Base-by-base conservation (phyloP, 768 basidiomycete genomes). In the Clitopilus hobsonii region DNA sequence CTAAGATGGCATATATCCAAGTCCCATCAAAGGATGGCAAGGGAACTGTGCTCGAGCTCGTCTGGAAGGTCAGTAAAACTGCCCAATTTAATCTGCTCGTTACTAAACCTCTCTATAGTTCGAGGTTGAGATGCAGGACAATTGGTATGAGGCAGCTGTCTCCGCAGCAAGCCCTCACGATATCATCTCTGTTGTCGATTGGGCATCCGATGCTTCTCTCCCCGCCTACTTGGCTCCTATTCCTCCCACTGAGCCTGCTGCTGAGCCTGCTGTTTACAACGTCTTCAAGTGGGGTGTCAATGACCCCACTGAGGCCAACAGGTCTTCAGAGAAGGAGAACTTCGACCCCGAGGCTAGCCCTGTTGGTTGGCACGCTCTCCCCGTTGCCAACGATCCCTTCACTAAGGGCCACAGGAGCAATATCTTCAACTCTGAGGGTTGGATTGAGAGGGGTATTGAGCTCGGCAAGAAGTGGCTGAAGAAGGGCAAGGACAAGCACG, bases 91-190 rank as follows among this genome's bases (percentile, higher is more conserved):
- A 22, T 1, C 13, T 26, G 7, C 30, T 7, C 8, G 30, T 7
- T 7, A 26, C 47, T 48, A 22, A 48, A 13, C 13, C 14, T 22
- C 18, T 22, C 25, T 18, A 2, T 54, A 88, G 85, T 89, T 94
- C 63, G 92, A 94, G 66, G 88, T 96, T 45, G 89, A 94, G 78
- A 92, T 96, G 89, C 66, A 86, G 65, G 86, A 97, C 72, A 98
- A 94, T 71, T 96, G 92, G 92, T 98, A 98, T 62, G 94, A 98
- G 69, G 83, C 93, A 3, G 80, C 91, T 20, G 86, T 99, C 38
- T 86, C 89, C 10, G 85, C 83, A 1, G 67, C 72, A 25, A 69
- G 78, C n/a, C 89, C 92, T 23, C 86, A 93, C 65, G 80, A 85
- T 57, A 86, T 94, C 60, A 73, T 98, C 63, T 86, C 88, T 24